A percentile compares a stretch with the other conserved stretches of the same genome.
These are phyloP conservation scores for Cudoniella acicularis DNA, from an alignment of 495 filamentous ascomycete genomes.

Conservation along the genomic window DNA sequence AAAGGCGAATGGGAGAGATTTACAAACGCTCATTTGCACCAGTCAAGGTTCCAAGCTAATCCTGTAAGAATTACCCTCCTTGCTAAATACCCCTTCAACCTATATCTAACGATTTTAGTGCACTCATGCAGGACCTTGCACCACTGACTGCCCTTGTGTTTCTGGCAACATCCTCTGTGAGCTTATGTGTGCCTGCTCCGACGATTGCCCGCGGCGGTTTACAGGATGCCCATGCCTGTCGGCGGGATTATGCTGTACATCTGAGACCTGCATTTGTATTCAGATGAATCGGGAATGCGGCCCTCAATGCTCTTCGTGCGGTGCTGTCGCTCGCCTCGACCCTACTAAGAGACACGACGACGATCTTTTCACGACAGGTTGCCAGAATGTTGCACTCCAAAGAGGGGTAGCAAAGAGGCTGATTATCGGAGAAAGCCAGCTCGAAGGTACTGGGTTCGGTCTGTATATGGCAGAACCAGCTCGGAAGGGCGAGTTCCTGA, in stretches of 20 bases:
- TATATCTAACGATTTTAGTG: slow-evolving; percentile 7
- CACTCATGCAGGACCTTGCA: slow-evolving; percentile 21
- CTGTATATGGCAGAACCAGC: slow-evolving; percentile 59
- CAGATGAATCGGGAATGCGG: slow-evolving; percentile 59
- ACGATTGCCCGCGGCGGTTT: slow-evolving; percentile 58
- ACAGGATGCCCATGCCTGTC: slow-evolving; percentile 61
- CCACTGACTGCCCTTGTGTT: slow-evolving; percentile 48
- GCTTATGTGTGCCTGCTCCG: slow-evolving; percentile 58
- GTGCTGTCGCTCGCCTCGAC: slow-evolving; percentile 58
- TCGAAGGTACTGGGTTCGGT: slow-evolving; percentile 58
- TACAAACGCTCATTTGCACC: slow-evolving; percentile 22
- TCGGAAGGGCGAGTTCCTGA: slow-evolving; percentile 55
- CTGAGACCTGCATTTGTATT: slow-evolving; percentile 22
- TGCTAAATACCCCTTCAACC: not conserved
- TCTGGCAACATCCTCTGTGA: slow-evolving; percentile 58
- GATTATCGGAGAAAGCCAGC: slow-evolving; percentile 56
- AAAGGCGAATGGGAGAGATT: slow-evolving; percentile 19
- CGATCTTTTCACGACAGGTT: slow-evolving; percentile 43
- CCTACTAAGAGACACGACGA: slow-evolving; percentile 55
- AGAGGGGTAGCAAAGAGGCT: slow-evolving; percentile 55
- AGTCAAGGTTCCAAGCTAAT: slow-evolving; percentile 21
- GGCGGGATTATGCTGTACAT: slow-evolving; percentile 12
- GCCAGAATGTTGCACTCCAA: slow-evolving; percentile 61
- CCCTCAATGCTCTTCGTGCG: slow-evolving; percentile 62
- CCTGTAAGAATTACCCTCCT: slow-evolving; percentile 15